Evolutionary conservation across 164 flowering plant genomes (phyloP).

Genomic region (Buxus sempervirens): DNA sequence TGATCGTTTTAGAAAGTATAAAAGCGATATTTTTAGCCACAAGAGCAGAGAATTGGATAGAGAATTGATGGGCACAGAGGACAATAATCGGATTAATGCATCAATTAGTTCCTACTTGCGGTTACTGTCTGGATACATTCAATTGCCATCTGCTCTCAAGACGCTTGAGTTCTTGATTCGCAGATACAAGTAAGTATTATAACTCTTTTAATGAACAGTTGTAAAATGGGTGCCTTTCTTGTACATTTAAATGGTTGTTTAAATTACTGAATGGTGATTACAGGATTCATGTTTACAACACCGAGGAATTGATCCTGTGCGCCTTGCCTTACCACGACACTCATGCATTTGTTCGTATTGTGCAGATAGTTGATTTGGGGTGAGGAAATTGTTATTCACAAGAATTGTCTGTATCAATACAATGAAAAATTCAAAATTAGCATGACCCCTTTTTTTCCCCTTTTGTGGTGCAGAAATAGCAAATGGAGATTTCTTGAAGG

Average conservation of each 20-base stretch:
- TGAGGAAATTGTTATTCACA: slow-evolving; percentile 26
- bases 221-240: too few species aligned
- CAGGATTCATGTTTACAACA: slow-evolving; percentile 79
- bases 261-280: slow-evolving; percentile 5
- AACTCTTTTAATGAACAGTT: too few species aligned
- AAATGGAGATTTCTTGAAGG: slow-evolving; percentile 90
- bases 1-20: slow-evolving; percentile 51
- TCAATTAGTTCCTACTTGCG: slow-evolving; percentile 58
- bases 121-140: slow-evolving; percentile 67
- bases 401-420: neutral
- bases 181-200: slow-evolving; percentile 67
- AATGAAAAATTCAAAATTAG: neutral
- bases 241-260: too few species aligned
- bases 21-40: slow-evolving; percentile 60
- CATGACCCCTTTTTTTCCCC: neutral
- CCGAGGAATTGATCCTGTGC: slow-evolving; percentile 74
- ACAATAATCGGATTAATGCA: slow-evolving; percentile 52
- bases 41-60: slow-evolving; percentile 73
- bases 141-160: slow-evolving; percentile 50
- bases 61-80: slow-evolving; percentile 55
- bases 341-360: slow-evolving; percentile 73
- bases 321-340: slow-evolving; percentile 91
- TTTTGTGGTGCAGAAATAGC: slow-evolving; percentile 46
- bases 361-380: slow-evolving; percentile 66
- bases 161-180: slow-evolving; percentile 88